These are phyloP conservation scores for Sporisorium exsertum DNA, from an alignment of 1,284 basidiomycete species.

Conservation along the genomic window DNA sequence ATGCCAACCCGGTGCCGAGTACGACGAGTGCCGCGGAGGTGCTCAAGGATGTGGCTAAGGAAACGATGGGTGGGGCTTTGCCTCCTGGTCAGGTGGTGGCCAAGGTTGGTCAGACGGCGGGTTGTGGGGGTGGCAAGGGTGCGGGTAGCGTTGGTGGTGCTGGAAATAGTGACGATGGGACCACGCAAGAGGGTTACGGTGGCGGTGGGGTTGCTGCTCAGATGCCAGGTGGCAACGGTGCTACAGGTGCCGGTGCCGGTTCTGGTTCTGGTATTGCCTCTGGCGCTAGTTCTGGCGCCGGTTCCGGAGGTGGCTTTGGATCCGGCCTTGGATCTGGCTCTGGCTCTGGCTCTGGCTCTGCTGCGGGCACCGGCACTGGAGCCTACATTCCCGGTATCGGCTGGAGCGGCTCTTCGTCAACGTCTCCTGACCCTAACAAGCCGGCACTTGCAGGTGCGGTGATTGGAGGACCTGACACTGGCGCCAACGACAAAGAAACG, in stretches of 20 bases:
- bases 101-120: conserved; percentile 12
- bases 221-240: neutral
- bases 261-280: conserved; percentile 2
- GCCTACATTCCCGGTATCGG: conserved; percentile 10
- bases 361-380: neutral
- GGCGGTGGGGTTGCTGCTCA: neutral
- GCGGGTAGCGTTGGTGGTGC: neutral
- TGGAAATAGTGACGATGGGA: neutral
- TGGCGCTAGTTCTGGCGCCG: neutral
- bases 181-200: conserved; percentile 15
- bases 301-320: neutral
- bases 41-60: conserved; percentile 22
- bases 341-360: conserved; percentile 3
- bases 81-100: conserved; percentile 24
- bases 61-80: conserved; percentile 14
- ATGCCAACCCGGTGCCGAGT: conserved; percentile 31
- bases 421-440: neutral
- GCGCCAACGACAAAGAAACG: neutral
- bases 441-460: neutral
- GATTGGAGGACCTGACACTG: conserved; percentile 1
- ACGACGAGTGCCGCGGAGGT: conserved; percentile 20
- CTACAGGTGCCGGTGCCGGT: neutral
- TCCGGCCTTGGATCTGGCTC: no score
- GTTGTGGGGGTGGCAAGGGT: neutral
- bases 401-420: neutral